These are phyloP conservation scores for Echria macrotheca DNA, from an alignment of 495 filamentous ascomycete genomes.

Conservation along the genomic window DNA sequence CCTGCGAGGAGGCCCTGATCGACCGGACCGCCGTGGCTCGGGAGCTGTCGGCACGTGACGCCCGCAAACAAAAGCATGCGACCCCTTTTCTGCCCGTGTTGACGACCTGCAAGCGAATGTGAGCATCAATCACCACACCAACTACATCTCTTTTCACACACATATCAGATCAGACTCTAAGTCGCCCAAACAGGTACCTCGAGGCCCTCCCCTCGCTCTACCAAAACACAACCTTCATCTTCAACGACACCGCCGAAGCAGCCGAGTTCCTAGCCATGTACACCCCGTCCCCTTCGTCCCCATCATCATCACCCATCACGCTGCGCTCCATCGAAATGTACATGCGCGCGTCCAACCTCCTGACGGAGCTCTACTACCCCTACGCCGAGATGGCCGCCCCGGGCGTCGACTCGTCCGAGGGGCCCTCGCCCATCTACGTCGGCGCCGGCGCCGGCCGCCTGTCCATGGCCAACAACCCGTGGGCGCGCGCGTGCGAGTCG, in stretches of 20 bases:
- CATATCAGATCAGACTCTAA: too few species aligned
- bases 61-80: too few species aligned
- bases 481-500: constrained; percentile 19
- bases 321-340: constrained; percentile 20
- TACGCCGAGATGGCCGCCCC: constrained; percentile 1
- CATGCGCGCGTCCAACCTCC: constrained; percentile 16
- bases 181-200: constrained; percentile 17
- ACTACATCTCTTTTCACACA: too few species aligned
- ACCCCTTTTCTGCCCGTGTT: constrained; percentile 21
- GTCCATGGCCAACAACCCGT: constrained; percentile 18
- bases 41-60: neutral
- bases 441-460: neutral
- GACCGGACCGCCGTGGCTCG: neutral
- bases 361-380: constrained; percentile 24
- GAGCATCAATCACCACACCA: neutral
- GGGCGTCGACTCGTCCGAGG: too few species aligned
- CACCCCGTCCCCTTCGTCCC: neutral
- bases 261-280: constrained; percentile 18
- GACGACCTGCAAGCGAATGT: constrained; percentile 28
- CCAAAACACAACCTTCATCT: constrained; percentile 19
- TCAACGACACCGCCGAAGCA: constrained; percentile 21
- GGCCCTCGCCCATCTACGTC: constrained; percentile 1
- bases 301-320: neutral
- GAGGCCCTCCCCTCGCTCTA: constrained; percentile 23
- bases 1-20: constrained; percentile 15